phyloP scores from a whole-genome alignment of 1,284 basidiomycete species.

The Microstroma glucosiphilum region DNA sequence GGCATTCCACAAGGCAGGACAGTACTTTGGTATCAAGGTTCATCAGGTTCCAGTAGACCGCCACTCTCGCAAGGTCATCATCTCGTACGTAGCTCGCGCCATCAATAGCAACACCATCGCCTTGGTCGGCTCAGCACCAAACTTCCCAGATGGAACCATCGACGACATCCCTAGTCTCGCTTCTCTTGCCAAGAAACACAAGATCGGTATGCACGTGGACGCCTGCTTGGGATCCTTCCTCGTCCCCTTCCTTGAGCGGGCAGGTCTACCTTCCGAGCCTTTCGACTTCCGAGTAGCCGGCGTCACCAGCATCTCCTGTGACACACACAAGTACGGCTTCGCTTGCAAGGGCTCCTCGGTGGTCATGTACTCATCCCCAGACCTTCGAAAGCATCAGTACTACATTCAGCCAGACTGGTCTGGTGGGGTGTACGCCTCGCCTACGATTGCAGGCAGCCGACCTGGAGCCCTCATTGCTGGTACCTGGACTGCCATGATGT shows the following conservation, averaged over 20 bases:
- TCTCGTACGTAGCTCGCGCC: constrained; percentile 67
- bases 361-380: constrained; percentile 36
- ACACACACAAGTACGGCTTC: constrained; percentile 51
- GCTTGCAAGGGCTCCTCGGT: constrained; percentile 37
- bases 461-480: constrained; percentile 89
- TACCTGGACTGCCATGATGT: constrained; percentile 91
- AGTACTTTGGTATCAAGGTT: constrained; percentile 86
- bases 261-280: constrained; percentile 40
- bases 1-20: constrained; percentile 86
- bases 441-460: constrained; percentile 53
- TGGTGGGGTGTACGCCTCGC: constrained; percentile 49
- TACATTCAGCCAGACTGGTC: constrained; percentile 49
- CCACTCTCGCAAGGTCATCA: constrained; percentile 70
- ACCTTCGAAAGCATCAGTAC: constrained; percentile 46
- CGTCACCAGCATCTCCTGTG: constrained; percentile 47
- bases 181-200: constrained; percentile 67
- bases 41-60: constrained; percentile 81
- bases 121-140: constrained; percentile 82
- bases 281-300: constrained; percentile 49
- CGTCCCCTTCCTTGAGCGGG: constrained; percentile 45
- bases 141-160: constrained; percentile 55
- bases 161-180: constrained; percentile 81
- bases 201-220: constrained; percentile 77
- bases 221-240: constrained; percentile 52
- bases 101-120: constrained; percentile 53